phyloP scores from a whole-genome alignment of 164 flowering plant genomes.

The Taxillus chinensis region DNA sequence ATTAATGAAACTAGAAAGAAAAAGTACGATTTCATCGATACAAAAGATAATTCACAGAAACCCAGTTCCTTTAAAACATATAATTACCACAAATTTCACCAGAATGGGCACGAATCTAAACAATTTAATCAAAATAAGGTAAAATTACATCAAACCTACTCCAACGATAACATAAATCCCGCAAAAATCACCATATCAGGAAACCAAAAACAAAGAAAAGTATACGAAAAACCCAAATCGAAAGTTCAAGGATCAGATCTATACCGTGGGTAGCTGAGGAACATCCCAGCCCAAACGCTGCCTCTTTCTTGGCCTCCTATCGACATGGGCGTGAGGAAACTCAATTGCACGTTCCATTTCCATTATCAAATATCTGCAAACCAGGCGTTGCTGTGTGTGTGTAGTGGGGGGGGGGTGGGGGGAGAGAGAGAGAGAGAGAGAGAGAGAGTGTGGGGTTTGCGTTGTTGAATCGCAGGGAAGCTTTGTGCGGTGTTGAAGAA shows the following conservation, averaged over 20 bases:
- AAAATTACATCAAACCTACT: too few relatives aligned
- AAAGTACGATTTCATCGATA: too few relatives aligned
- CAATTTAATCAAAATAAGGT: too few relatives aligned
- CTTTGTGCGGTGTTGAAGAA: too few relatives aligned
- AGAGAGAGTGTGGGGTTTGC: not conserved
- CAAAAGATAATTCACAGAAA: too few relatives aligned
- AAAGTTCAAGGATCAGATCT: not conserved
- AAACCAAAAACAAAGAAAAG: constrained; percentile 6
- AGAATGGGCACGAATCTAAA: too few relatives aligned
- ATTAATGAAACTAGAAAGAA: too few relatives aligned
- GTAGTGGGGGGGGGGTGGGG: not conserved
- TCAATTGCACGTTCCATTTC: constrained; percentile 62
- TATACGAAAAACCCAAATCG: constrained; percentile 1
- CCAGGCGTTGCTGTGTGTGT: not conserved
- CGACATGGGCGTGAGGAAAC: constrained; percentile 40
- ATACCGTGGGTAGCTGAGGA: constrained; percentile 45
- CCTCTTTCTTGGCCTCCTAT: constrained; percentile 58
- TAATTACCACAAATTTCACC: too few relatives aligned
- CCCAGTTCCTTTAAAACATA: too few relatives aligned
- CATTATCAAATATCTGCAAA: constrained; percentile 20
- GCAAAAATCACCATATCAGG: not conserved
- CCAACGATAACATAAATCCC: too few relatives aligned
- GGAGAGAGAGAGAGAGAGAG: not conserved
- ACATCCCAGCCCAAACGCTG: constrained; percentile 70
- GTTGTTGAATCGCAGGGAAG: too few relatives aligned